Conservation (phyloP, 352 stramenopile species). For the Pythium utonaiense region DNA sequence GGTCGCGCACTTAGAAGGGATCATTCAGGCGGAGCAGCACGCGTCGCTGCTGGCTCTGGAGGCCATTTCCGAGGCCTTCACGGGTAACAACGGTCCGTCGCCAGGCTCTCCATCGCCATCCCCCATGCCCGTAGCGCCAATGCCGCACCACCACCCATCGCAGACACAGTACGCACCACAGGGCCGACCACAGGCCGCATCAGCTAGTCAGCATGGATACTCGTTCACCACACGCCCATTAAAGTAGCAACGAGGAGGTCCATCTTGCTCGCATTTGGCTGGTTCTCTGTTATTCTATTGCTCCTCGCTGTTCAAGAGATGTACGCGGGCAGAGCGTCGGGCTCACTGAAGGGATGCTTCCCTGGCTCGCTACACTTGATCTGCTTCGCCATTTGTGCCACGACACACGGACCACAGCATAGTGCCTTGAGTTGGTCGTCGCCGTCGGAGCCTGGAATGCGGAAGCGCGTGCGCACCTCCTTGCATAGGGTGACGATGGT, state of each 20-base stretch:
- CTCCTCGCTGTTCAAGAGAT: no score
- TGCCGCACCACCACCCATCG: background rate
- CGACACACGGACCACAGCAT: no score
- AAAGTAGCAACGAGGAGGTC: background rate
- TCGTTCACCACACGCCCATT: background rate
- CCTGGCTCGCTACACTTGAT: no score
- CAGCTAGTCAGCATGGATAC: background rate
- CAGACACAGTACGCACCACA: background rate
- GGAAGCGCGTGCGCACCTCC: no score
- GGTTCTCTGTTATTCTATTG: no score
- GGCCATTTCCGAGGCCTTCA: constrained; percentile 67
- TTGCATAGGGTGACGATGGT: no score
- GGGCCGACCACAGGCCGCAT: background rate
- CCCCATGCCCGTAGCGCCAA: background rate
- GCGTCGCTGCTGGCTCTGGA: constrained; percentile 62
- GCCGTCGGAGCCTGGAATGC: no score
- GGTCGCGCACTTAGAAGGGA: constrained; percentile 41
- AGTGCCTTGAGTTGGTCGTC: no score
- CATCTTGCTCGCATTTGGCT: no score
- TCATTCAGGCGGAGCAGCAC: constrained; percentile 72
- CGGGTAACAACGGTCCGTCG: background rate
- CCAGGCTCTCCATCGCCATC: background rate
- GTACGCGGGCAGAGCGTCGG: no score
- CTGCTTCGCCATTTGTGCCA: no score
- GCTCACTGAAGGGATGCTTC: no score